Evolutionary conservation across 2,329 filamentous ascomycete genomes (phyloP), one percentile per base, ranked within the genome.

Genomic region (Plenodomus biglobosus): DNA sequence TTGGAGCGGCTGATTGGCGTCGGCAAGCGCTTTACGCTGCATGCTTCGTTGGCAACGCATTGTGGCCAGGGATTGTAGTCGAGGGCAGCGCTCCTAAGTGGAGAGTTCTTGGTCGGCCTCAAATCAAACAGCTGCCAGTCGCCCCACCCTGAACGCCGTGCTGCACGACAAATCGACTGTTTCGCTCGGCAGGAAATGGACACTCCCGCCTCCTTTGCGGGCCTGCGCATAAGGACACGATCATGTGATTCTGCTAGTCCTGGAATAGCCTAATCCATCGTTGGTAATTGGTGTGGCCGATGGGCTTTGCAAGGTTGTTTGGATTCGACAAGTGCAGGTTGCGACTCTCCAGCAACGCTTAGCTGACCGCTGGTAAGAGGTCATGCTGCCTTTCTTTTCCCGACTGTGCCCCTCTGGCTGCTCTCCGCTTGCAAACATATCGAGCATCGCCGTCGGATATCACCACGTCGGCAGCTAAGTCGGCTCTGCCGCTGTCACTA

Each of bases 11-110:
- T 60, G 58, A 62, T 68, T 63, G 61, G 63, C 56, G 58, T 62
- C 58, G 24, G 57, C 62, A 61, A 62, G 60, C 61, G 62, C 62
- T 59, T 52, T 50, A 46, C 45, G 52, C 58, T 62, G 66, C 66
- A 69, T 61, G 66, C 65, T 69, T 58, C 50, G 68, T 61, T 70
- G 67, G 67, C 68, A 68, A 56, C 64, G 67, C 66, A 65, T 59
- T 60, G 50, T 49, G 49, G 50, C 46, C 45, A 36, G 18, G 46
- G 46, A 37, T 48, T 48, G 62, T 60, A 62, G 64, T 68, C 56
- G 64, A 61, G 48, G 40, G 45, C 35, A 42, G 40, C 47, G 38
- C 44, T 49, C 39, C 48, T 45, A 52, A 58, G 60, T 61, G 62
- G 64, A 56, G 61, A 55, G 48, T 3, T 24, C 40, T 50, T 53